Conservation (phyloP, 345 rosid genomes). For the Sonneratia caseolaris region DNA sequence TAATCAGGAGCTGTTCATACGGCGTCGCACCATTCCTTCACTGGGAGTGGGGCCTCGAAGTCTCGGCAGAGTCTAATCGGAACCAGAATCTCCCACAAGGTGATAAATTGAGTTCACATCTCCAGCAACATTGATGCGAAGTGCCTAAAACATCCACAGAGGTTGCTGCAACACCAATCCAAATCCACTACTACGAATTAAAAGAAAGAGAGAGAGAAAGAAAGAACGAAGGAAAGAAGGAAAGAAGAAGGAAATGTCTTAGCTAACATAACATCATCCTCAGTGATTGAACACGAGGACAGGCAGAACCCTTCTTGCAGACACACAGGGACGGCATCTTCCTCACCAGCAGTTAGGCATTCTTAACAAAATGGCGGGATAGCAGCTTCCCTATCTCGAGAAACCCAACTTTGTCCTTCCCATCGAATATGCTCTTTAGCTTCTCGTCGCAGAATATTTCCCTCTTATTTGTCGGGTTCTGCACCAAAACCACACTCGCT, state of each 20-base stretch:
- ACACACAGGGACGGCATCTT: not conserved
- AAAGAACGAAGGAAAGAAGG: no score
- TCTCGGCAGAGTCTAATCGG: no score
- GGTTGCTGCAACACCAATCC: not conserved
- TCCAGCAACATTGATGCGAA: no score
- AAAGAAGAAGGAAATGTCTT: not conserved
- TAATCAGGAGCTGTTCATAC: no score
- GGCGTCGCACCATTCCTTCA: no score
- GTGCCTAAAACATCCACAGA: not conserved
- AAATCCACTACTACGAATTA: not conserved
- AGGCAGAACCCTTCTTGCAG: not conserved
- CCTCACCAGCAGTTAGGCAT: conserved; percentile 9
- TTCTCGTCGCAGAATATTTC: conserved; percentile 72
- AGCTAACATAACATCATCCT: not conserved
- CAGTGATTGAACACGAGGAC: not conserved
- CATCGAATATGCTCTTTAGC: conserved; percentile 59
- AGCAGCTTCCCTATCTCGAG: conserved; percentile 67
- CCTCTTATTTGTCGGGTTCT: conserved; percentile 61
- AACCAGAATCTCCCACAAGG: no score
- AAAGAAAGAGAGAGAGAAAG: no score
- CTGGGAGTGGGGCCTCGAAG: no score
- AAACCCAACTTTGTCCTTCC: conserved; percentile 59
- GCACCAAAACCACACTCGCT: conserved; percentile 17
- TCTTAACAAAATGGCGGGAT: conserved; percentile 53
- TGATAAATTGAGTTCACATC: no score